These are phyloP conservation scores for carrot (Daucus carota) DNA, from an alignment of 129 eudicot species.

Conservation along the genomic window DH1_v3.0 NC_030381.2:20478001-20478500, in stretches of 20 bases:
- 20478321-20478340: neutral
- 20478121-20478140: slow-evolving; percentile 22
- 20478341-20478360: neutral
- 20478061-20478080: slow-evolving; percentile 33
- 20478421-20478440: neutral
- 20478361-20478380: neutral
- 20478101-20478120: slow-evolving; percentile 30
- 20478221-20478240: slow-evolving; percentile 28
- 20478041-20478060: neutral
- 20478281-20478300: no score
- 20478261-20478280: no score
- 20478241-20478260: neutral
- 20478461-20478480: neutral
- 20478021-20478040: neutral
- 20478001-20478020: neutral
- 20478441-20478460: neutral
- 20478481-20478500: neutral
- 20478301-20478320: neutral
- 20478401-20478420: neutral
- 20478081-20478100: slow-evolving; percentile 24
- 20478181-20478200: slow-evolving; percentile 37
- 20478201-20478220: slow-evolving; percentile 28
- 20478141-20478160: slow-evolving; percentile 13
- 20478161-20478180: slow-evolving; percentile 23
- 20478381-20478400: neutral